These are phyloP conservation scores for Bacidia rubella DNA, from an alignment of 495 filamentous ascomycete genomes.

Conservation along the genomic window DNA sequence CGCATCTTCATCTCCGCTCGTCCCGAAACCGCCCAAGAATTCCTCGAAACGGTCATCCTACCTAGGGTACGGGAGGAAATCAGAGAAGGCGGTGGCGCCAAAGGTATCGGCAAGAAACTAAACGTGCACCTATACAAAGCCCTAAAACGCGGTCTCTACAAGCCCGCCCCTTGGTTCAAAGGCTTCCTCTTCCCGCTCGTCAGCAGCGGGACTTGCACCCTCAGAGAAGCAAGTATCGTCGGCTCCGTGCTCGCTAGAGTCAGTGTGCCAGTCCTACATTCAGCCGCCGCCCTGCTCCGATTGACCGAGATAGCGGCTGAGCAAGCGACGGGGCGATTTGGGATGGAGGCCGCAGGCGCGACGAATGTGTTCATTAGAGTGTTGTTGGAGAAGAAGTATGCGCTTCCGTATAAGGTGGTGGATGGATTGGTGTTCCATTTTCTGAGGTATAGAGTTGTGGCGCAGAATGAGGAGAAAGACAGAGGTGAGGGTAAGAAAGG, in stretches of 20 bases:
- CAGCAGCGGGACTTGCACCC: slow-evolving; percentile 59
- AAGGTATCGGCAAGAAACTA: slow-evolving; percentile 53
- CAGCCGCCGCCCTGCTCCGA: slow-evolving; percentile 76
- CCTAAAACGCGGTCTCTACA: slow-evolving; percentile 86
- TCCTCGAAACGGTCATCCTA: slow-evolving; percentile 67
- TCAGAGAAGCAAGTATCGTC: slow-evolving; percentile 85
- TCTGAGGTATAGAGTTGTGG: slow-evolving; percentile 54
- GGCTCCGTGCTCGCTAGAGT: slow-evolving; percentile 69
- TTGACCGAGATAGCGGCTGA: slow-evolving; percentile 89
- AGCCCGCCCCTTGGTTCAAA: slow-evolving; percentile 94
- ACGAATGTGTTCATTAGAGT: slow-evolving; percentile 87
- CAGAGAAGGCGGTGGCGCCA: too few species aligned
- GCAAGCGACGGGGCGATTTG: slow-evolving; percentile 49
- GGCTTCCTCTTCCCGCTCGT: slow-evolving; percentile 87
- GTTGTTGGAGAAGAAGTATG: slow-evolving; percentile 93
- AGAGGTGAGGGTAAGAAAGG: background rate
- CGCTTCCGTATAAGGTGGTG: slow-evolving; percentile 85
- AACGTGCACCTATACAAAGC: slow-evolving; percentile 91
- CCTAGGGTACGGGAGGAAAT: slow-evolving; percentile 83
- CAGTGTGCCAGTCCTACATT: slow-evolving; percentile 77
- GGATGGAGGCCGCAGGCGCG: slow-evolving; percentile 62
- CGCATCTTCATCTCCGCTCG: slow-evolving; percentile 77
- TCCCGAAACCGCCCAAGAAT: slow-evolving; percentile 60
- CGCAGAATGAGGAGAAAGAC: slow-evolving; percentile 26
- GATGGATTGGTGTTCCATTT: slow-evolving; percentile 96